Percentiles rank a stretch among this genome's conserved stretches.
Conservation (phyloP, 148 eudicot genomes). For the Mesembryanthemum crystallinum region DNA sequence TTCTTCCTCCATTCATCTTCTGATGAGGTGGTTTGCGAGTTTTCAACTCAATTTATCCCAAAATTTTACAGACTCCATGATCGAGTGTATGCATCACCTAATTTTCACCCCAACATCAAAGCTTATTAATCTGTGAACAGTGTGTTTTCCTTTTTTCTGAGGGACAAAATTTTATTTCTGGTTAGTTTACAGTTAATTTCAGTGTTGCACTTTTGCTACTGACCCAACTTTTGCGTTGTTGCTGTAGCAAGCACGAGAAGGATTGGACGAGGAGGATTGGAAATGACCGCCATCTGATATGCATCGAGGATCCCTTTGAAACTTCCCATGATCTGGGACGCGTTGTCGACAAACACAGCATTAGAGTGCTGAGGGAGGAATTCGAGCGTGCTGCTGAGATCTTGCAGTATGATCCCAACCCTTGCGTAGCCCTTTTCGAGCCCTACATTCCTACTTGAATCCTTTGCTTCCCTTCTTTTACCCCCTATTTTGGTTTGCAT, state of each 20-base stretch:
- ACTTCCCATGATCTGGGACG: conserved; percentile 85
- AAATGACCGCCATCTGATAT: conserved; percentile 90
- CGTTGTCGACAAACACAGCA: conserved; percentile 84
- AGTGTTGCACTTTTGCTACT: neutral
- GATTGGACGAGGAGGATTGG: conserved; percentile 98
- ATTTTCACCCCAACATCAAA: too few relatives aligned
- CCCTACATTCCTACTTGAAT: conserved; percentile 51
- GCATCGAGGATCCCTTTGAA: conserved; percentile 98
- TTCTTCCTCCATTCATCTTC: too few relatives aligned
- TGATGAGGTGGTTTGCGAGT: too few relatives aligned
- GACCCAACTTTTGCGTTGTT: neutral
- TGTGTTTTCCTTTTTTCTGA: too few relatives aligned
- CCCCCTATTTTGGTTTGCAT: neutral
- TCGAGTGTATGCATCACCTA: too few relatives aligned
- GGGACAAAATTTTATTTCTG: too few relatives aligned
- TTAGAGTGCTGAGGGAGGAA: conserved; percentile 82
- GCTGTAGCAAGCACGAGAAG: conserved; percentile 67
- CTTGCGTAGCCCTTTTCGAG: conserved; percentile 64
- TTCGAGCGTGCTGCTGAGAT: conserved; percentile 93
- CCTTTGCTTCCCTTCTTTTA: neutral
- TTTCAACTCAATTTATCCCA: too few relatives aligned
- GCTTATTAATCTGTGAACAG: too few relatives aligned
- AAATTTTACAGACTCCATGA: too few relatives aligned
- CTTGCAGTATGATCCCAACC: conserved; percentile 73
- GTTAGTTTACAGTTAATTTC: too few relatives aligned